Evolutionary conservation across 805 yeast species (phyloP).

Genomic region (Tetrapisispora iriomotensis): DNA sequence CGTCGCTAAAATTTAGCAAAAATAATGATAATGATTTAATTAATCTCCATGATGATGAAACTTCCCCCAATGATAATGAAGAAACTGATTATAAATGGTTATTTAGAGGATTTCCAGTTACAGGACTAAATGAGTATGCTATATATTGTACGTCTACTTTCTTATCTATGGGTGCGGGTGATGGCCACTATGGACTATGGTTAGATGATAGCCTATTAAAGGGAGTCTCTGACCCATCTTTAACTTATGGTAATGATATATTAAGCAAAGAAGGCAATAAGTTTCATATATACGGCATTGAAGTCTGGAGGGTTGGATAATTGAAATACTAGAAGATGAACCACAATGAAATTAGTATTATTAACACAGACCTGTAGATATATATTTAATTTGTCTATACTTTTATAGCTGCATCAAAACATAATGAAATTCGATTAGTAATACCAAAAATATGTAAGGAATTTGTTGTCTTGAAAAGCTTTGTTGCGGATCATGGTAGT

Average conservation of each 20-base stretch:
- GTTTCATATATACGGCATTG: constrained; percentile 68
- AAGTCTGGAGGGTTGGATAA: constrained; percentile 71
- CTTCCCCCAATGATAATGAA: constrained; percentile 1
- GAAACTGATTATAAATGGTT: constrained; percentile 29
- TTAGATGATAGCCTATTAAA: constrained; percentile 59
- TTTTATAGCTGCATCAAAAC: too few species aligned
- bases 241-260: constrained; percentile 85
- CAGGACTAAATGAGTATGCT: constrained; percentile 79
- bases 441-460: too few species aligned
- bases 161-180: constrained; percentile 83
- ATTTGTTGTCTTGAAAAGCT: too few species aligned
- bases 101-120: constrained; percentile 75
- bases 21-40: constrained; percentile 8
- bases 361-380: not conserved
- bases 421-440: too few species aligned
- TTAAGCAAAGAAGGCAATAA: constrained; percentile 50
- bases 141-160: constrained; percentile 71
- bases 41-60: constrained; percentile 4
- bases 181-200: constrained; percentile 90
- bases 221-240: constrained; percentile 72
- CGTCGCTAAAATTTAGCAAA: constrained; percentile 3
- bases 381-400: too few species aligned
- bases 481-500: too few species aligned
- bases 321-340: not conserved
- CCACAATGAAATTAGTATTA: too few species aligned